Percentiles rank a stretch among this genome's conserved stretches.
Conservation (phyloP, 2,329 filamentous ascomycete genomes). For the Aspergillus bombycis region DNA sequence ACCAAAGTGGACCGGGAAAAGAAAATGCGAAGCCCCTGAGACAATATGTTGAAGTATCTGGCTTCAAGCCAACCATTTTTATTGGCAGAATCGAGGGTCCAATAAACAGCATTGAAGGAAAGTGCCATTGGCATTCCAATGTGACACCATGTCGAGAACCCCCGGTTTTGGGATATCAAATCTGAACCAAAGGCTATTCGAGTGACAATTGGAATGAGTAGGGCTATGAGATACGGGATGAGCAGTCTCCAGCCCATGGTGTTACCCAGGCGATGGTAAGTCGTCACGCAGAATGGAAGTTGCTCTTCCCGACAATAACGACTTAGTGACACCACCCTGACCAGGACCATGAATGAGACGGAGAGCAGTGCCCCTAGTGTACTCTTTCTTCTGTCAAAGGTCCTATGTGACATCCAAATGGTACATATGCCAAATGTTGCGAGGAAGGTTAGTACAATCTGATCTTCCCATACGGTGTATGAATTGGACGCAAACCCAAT, state of each 20-base stretch:
- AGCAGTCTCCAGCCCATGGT: neutral
- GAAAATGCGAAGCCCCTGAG: too few species aligned
- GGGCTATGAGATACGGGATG: neutral
- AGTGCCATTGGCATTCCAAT: constrained; percentile 90
- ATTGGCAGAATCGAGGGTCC: neutral
- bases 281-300: constrained; percentile 92
- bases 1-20: too few species aligned
- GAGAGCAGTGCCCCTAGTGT: too few species aligned
- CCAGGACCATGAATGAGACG: constrained; percentile 48
- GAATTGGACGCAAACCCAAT: too few species aligned
- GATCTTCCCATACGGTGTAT: too few species aligned
- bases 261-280: constrained; percentile 36
- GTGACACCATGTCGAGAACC: neutral
- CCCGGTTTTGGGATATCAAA: neutral
- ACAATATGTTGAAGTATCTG: too few species aligned
- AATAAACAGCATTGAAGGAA: constrained; percentile 40
- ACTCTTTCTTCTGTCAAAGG: too few species aligned
- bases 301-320: constrained; percentile 95
- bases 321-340: constrained; percentile 79
- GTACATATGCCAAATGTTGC: too few species aligned
- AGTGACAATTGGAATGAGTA: too few species aligned
- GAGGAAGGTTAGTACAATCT: too few species aligned
- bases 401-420: too few species aligned
- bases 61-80: too few species aligned
- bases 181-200: neutral